Evolutionary conservation across 805 yeast species (phyloP), one percentile per base, ranked within the genome.

Genomic region (Candida argentea): DNA sequence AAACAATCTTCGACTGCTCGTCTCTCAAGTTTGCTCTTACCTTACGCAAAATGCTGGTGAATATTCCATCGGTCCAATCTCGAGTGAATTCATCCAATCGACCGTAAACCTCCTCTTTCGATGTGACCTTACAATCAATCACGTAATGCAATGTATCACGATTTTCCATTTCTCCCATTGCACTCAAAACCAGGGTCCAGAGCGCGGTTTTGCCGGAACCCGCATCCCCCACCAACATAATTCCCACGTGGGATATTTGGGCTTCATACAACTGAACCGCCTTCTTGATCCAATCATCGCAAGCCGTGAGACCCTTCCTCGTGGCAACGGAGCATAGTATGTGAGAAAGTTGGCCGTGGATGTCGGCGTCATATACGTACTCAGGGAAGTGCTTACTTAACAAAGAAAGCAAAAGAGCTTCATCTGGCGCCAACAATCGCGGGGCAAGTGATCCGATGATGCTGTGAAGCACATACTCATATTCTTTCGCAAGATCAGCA

Each of bases 41-140:
- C 28, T 58, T 61, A 36, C 97, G 58, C 24, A 89, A 42, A 5
- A 78, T 64, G 6, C 70, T 50, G 0, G 94, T 82, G 28, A 87
- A 66, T 6, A 87, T 44, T 5, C 97, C 97, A 52, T 89, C 97
- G 1, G 68, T 70, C 96, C 96, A 89, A 29, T 89, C 96, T 17
- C 94, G 57, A 0, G 96, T 86, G 0, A 83, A 65, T 1, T 67
- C 51, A 39, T 87, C 94, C 20, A 87, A 48, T 3, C 52, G 40
- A 2, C 97, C 97, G 46, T 69, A 83, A 2, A 89, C 51, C 1
- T 62, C 56, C 3, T 65, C 71, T 42, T 87, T 89, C 0, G 71
- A 49, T 32, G 83, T 37, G 0, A 81, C 81, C 42, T 87, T 86
- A 1, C 94, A 76, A 46, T 87, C 94, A 25, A 89, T 67, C 1